Percentiles rank a stretch among this genome's conserved stretches.
Conservation (phyloP, 2,329 filamentous ascomycete genomes). For the Aspergillus viridinutans region DNA sequence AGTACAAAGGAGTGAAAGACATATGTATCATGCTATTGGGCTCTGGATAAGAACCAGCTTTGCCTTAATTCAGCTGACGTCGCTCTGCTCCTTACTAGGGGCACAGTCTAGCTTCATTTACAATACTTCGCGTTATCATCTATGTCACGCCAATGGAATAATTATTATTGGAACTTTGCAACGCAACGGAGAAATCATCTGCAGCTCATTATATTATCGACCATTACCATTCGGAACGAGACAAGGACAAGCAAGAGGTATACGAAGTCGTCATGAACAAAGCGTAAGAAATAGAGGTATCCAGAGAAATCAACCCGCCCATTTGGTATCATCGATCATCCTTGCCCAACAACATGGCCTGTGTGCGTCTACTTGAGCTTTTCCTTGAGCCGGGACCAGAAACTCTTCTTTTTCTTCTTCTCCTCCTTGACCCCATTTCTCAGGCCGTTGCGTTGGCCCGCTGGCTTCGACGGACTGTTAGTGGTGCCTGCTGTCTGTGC, state of each 20-base stretch:
- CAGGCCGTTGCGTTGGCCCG: slow-evolving; percentile 22
- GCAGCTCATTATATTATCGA: not conserved
- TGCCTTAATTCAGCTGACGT: too few relatives aligned
- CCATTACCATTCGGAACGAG: not conserved
- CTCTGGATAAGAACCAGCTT: not conserved
- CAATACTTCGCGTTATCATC: not conserved
- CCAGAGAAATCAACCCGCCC: slow-evolving; percentile 15
- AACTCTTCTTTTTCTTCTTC: slow-evolving; percentile 64
- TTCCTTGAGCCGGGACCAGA: slow-evolving; percentile 55
- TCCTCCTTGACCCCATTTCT: slow-evolving; percentile 38
- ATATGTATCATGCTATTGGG: not conserved
- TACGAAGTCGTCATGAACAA: not conserved
- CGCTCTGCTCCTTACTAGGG: not conserved
- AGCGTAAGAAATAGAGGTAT: slow-evolving; percentile 20
- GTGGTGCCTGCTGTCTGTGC: slow-evolving; percentile 11
- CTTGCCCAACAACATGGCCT: not conserved
- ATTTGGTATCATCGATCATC: slow-evolving; percentile 6
- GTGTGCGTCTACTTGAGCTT: slow-evolving; percentile 42
- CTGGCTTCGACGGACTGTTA: not conserved
- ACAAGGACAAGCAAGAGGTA: not conserved
- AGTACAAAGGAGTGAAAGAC: too few relatives aligned
- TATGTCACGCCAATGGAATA: not conserved
- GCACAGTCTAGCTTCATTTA: not conserved
- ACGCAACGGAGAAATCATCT: not conserved
- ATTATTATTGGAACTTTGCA: not conserved